Evolutionary conservation across 1,139 yeast genomes (phyloP).

Genomic region (Pneumocystis jirovecii): DNA sequence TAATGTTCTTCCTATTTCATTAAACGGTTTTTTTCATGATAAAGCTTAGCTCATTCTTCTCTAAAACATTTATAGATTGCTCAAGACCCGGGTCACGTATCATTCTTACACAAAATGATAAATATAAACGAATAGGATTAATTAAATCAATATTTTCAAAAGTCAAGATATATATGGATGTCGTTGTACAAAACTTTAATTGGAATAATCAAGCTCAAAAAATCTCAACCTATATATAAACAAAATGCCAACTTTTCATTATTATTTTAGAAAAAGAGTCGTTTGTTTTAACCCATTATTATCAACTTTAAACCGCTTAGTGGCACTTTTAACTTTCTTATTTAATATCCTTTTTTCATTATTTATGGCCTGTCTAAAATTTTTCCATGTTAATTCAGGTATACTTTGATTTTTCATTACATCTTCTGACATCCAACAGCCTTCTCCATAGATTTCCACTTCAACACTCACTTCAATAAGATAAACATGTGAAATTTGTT

Average conservation of each 20-base stretch:
- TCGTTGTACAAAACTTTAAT: not conserved
- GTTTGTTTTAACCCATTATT: not conserved
- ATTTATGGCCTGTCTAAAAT: not conserved
- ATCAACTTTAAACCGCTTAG: not conserved
- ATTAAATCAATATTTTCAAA: not conserved
- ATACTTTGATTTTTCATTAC: not conserved
- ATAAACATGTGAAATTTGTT: not conserved
- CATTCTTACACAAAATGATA: not conserved
- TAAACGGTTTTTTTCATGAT: conserved; percentile 3
- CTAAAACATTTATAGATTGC: not conserved
- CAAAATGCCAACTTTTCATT: not conserved
- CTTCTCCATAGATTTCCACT: not conserved
- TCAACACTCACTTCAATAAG: not conserved
- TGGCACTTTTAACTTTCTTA: not conserved
- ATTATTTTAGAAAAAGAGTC: not conserved
- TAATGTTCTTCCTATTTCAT: conserved; percentile 49
- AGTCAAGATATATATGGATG: not conserved
- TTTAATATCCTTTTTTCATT: not conserved
- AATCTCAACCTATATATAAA: not conserved
- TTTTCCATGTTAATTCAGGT: not conserved
- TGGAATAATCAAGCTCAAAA: not conserved
- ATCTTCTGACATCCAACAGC: not conserved
- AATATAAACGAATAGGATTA: not conserved
- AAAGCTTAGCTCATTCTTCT: no score
- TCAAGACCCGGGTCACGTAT: not conserved